These are phyloP conservation scores for Calcarisporium arbuscula DNA, from an alignment of 2,329 filamentous ascomycete species.

Conservation along the genomic window DNA sequence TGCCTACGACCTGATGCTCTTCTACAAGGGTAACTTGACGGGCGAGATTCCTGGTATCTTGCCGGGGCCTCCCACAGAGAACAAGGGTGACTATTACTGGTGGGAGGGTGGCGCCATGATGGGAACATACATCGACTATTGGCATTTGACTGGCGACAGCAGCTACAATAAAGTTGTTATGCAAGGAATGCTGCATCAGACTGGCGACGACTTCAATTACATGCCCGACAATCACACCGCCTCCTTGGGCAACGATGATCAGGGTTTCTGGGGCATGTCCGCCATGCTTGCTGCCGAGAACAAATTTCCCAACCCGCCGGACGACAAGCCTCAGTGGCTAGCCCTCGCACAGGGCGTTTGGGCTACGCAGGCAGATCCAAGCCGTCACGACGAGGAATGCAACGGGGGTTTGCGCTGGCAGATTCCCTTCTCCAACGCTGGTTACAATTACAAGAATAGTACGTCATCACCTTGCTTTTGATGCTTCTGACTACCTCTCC, in stretches of 20 bases:
- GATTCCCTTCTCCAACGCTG: slow-evolving; percentile 66
- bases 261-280: slow-evolving; percentile 64
- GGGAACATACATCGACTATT: slow-evolving; percentile 64
- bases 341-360: slow-evolving; percentile 65
- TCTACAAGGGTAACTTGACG: slow-evolving; percentile 44
- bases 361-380: slow-evolving; percentile 50
- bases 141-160: slow-evolving; percentile 58
- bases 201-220: slow-evolving; percentile 50
- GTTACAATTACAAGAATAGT: slow-evolving; percentile 71
- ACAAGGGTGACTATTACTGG: slow-evolving; percentile 60
- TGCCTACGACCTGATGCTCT: slow-evolving; percentile 43
- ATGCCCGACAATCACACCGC: slow-evolving; percentile 54
- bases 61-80: slow-evolving; percentile 43
- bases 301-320: slow-evolving; percentile 53
- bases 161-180: slow-evolving; percentile 55
- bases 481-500: background rate
- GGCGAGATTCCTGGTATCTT: slow-evolving; percentile 51
- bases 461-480: slow-evolving; percentile 12
- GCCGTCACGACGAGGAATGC: slow-evolving; percentile 61
- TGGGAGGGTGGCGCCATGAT: slow-evolving; percentile 68
- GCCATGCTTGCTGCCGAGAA: slow-evolving; percentile 62
- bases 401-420: slow-evolving; percentile 71
- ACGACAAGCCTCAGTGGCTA: slow-evolving; percentile 51
- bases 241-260: slow-evolving; percentile 62
- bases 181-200: slow-evolving; percentile 51